Conservation (phyloP, 2,329 filamentous ascomycete genomes). For the Scopulariopsis brevicaulis region DNA sequence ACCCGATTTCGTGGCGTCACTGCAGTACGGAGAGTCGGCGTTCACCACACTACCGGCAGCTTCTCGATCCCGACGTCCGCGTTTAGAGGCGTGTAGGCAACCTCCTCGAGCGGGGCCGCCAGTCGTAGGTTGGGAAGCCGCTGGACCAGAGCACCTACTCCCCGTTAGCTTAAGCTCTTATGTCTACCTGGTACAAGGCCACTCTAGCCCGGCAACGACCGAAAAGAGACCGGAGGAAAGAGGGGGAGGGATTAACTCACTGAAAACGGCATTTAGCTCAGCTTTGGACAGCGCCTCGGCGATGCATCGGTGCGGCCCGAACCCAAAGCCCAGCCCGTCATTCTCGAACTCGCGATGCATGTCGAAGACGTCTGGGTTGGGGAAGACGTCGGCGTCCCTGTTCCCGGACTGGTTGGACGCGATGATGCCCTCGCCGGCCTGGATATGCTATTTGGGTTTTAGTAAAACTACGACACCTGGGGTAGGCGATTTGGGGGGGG, state of each 20-base stretch:
- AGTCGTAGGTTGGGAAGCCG: conserved; percentile 25
- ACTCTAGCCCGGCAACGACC: too few relatives aligned
- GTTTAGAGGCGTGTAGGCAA: conserved; percentile 23
- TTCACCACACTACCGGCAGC: conserved; percentile 24
- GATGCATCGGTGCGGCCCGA: conserved; percentile 31
- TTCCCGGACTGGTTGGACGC: conserved; percentile 34
- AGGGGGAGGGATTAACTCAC: conserved; percentile 17
- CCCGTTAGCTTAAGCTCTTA: not conserved
- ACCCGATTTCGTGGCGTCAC: too few relatives aligned
- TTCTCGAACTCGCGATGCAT: conserved; percentile 23
- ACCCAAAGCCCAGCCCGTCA: conserved; percentile 31
- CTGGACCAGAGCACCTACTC: conserved; percentile 22
- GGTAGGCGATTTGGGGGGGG: too few relatives aligned
- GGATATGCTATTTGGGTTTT: conserved; percentile 17
- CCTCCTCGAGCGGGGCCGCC: conserved; percentile 23
- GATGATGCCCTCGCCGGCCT: conserved; percentile 32
- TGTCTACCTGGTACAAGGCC: too few relatives aligned
- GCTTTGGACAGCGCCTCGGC: conserved; percentile 29
- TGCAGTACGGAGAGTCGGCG: too few relatives aligned
- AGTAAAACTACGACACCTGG: not conserved
- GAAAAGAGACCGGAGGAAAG: not conserved
- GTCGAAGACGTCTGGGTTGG: conserved; percentile 27
- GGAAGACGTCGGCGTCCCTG: conserved; percentile 31
- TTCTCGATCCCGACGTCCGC: conserved; percentile 28
- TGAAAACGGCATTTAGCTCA: conserved; percentile 30